phyloP scores from a whole-genome alignment of 768 basidiomycete genomes.

The Leucocoprinus birnbaumii region DNA sequence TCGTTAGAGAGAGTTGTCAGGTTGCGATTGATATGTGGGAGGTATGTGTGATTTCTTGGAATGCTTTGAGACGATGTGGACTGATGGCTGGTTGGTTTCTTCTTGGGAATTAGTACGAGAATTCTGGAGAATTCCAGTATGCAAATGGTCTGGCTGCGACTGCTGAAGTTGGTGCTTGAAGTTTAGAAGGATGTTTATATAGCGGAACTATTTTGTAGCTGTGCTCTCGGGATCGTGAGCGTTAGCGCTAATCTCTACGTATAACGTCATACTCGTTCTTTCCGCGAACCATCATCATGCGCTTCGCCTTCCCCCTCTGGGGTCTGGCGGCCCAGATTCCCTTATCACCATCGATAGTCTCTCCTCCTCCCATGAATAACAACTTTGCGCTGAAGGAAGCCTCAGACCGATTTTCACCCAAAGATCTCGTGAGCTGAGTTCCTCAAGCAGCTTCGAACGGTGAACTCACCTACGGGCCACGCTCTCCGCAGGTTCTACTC shows the following conservation, averaged over 20 bases:
- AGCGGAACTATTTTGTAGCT: too few relatives aligned
- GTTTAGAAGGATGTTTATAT: background rate
- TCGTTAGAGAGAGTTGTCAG: conserved; percentile 94
- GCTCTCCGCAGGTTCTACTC: conserved; percentile 53
- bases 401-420: conserved; percentile 62
- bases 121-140: conserved; percentile 79
- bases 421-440: conserved; percentile 45
- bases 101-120: conserved; percentile 58
- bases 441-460: background rate
- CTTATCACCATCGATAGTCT: conserved; percentile 28
- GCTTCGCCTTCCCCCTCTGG: conserved; percentile 49
- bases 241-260: too few relatives aligned
- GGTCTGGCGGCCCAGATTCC: conserved; percentile 56
- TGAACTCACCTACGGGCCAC: background rate
- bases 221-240: too few relatives aligned
- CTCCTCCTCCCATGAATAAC: conserved; percentile 13
- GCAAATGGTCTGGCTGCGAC: conserved; percentile 44
- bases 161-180: background rate
- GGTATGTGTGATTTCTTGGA: conserved; percentile 40
- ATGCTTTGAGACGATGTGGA: background rate
- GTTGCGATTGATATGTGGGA: conserved; percentile 98
- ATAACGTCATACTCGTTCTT: conserved; percentile 4
- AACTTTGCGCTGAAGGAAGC: conserved; percentile 61
- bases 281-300: conserved; percentile 33
- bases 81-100: background rate